Evolutionary conservation across 352 stramenopile genomes (phyloP).

Genomic region (Phytophthora tubulina): DNA sequence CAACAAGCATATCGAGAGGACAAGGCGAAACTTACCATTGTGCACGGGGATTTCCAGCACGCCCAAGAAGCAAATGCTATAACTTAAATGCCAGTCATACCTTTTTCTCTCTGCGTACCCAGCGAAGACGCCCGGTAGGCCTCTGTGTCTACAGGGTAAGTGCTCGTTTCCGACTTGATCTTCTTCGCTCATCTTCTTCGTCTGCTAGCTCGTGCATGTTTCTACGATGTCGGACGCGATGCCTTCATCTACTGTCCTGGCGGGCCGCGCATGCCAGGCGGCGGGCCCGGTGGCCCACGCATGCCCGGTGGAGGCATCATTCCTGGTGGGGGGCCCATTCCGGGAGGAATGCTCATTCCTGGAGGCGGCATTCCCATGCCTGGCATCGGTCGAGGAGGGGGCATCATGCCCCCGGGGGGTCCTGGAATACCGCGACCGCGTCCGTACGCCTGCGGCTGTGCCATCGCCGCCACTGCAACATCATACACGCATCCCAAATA

Average conservation of each 20-base stretch:
- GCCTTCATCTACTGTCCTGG: constrained; percentile 72
- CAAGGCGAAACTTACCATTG: constrained; percentile 43
- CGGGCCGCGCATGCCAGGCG: constrained; percentile 72
- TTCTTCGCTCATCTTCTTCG: constrained; percentile 18
- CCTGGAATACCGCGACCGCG: constrained; percentile 78
- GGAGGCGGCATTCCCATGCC: constrained; percentile 70
- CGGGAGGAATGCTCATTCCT: constrained; percentile 77
- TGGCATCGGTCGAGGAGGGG: constrained; percentile 66
- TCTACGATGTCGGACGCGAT: constrained; percentile 22
- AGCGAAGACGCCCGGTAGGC: not conserved
- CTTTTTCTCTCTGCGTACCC: constrained; percentile 39
- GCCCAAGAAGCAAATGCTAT: constrained; percentile 47
- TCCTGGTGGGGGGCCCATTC: constrained; percentile 78
- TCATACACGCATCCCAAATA: constrained; percentile 11
- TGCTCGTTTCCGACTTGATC: constrained; percentile 6
- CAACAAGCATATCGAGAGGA: constrained; percentile 13
- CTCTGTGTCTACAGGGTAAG: not conserved
- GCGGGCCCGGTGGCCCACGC: constrained; percentile 63
- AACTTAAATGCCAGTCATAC: constrained; percentile 54
- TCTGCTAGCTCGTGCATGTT: constrained; percentile 19
- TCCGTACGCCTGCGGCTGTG: constrained; percentile 83
- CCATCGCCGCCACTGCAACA: constrained; percentile 76
- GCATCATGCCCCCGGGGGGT: constrained; percentile 69
- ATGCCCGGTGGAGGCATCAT: constrained; percentile 85
- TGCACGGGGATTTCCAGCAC: constrained; percentile 28